These are phyloP conservation scores for Debaryomycetaceae sp. DNA, from an alignment of 1,139 yeast genomes.

Conservation along the genomic window DNA sequence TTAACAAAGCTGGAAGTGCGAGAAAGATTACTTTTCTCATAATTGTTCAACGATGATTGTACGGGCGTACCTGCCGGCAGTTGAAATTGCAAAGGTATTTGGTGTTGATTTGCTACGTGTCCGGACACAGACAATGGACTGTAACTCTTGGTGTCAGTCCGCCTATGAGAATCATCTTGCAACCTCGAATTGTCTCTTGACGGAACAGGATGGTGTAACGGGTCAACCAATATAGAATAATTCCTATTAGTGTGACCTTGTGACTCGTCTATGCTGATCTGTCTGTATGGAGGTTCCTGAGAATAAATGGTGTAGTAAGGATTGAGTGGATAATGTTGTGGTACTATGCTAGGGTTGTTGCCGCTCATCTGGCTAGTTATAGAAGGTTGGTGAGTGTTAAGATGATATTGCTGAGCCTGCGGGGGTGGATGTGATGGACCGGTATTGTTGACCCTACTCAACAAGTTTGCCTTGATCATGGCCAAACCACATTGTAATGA, in stretches of 20 bases:
- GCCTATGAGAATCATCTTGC: constrained; percentile 6
- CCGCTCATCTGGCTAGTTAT: constrained; percentile 12
- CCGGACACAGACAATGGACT: constrained; percentile 11
- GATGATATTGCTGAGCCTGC: constrained; percentile 2
- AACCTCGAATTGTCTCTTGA: constrained; percentile 9
- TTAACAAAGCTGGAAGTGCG: neutral
- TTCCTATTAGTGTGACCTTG: constrained; percentile 12
- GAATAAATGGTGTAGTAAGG: constrained; percentile 27
- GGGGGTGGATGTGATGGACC: neutral
- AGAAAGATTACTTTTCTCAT: neutral
- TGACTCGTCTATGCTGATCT: constrained; percentile 1
- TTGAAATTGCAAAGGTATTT: neutral
- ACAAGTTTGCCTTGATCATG: constrained; percentile 4
- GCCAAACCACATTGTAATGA: constrained; percentile 3
- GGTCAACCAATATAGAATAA: constrained; percentile 31
- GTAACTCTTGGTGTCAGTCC: constrained; percentile 11
- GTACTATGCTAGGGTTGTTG: constrained; percentile 21
- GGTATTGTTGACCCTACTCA: constrained; percentile 4
- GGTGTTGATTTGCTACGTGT: neutral
- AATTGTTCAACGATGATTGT: constrained; percentile 1
- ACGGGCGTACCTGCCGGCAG: constrained; percentile 1
- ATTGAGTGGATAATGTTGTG: constrained; percentile 37
- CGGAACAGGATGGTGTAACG: constrained; percentile 29
- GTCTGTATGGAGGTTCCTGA: constrained; percentile 6
- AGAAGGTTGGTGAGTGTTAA: neutral